Base-by-base conservation (phyloP, 208 protist species). In the Novymonas esmeraldas region DNA sequence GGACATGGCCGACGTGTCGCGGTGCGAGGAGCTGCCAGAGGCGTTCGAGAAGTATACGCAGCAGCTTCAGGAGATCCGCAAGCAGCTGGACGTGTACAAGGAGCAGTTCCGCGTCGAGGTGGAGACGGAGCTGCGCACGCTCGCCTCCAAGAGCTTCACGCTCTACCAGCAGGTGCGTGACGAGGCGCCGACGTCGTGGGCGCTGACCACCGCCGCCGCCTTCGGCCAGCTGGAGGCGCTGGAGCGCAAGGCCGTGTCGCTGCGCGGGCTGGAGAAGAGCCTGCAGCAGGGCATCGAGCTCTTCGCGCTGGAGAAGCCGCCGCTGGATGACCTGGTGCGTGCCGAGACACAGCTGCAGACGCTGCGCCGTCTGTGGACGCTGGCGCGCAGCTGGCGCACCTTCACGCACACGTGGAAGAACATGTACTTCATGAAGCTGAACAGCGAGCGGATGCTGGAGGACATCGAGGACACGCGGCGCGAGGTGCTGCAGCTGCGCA, bases 221-320 rank as follows among this genome's bases (percentile, higher is more conserved):
- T 94, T 97, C 54, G 64, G 70, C 2, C 52, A 90, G 69, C 77
- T 99, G 26, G 83, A 84, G 26, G 68, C 82, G 50, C 93, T 95
- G 44, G 75, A 83, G 36, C 70, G 82, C 26, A 85, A 95, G 63
- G 82, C 97, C n/a, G 55, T 60, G 9, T 64, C 76, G 16, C 75
- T 95, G 22, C 89, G 89, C 13, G 67, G 75, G 33, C 78, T 76
- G 13, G 95, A 98, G 78, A 48, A 45, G 34, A 69, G 81, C 41
- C 86, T 99, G 52, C 84, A 95, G 73, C 83, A 95, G 52, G 98
- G 98, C 26, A 92, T 99, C 60, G 93, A 98, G 20, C 95, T 99
- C 56, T 99, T 99, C 79, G 68, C 82, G 14, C 77, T 99, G n/a
- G 96, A 98, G 14, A 83, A 85, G 34, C 97, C 96, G 6, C 64